Base-by-base conservation (phyloP, 2,329 filamentous ascomycete species). In the Coniella lustricola region DNA sequence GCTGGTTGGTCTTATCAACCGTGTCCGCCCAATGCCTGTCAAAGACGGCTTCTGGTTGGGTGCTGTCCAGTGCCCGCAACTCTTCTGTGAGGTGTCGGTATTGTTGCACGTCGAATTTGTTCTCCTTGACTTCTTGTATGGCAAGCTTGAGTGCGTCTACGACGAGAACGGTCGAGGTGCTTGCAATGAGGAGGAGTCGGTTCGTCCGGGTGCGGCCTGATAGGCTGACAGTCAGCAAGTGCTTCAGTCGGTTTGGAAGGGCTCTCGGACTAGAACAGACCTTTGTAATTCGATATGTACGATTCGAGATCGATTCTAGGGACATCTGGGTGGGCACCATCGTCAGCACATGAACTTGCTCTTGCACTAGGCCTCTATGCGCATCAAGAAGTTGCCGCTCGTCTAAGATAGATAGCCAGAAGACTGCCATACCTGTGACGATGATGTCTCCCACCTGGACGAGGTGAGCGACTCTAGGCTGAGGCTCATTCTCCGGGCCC, bases 241-340 rank as follows among this genome's bases (percentile, higher is more conserved):
- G 21, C 34, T 34, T 17, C 37, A 21, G 17, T 46, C 5, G 50
- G 17, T 37, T 16, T 46, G n/a, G n/a, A 7, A 3, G 18, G 18
- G 22, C n/a, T 16, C 10, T 25, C 21, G 13, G 14, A 12, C 7
- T 25, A 13, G 32, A 5, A 56, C 70, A 39, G 68, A 90, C 90
- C 89, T 63, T 74, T 76, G 67, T 97, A 98, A 62, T 96, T 95
- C 56, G 84, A 77, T 43, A 95, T 85, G 66, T 96, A 97, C 33
- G 85, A 80, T 53, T 96, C 89, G 36, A 98, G 77, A 60, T 97
- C 93, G 57, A 97, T 84, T 62, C 91, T 95, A 9, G 91, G 90
- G 7, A 79, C 68, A 41, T 89, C 87, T 91, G 51, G 35, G 32
- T 32, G 32, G 31, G n/a, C 13, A 40, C 20, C 36, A 35, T 33